phyloP scores from a whole-genome alignment of 2,329 filamentous ascomycete species.

The Ophiostoma angusticollis region DNA sequence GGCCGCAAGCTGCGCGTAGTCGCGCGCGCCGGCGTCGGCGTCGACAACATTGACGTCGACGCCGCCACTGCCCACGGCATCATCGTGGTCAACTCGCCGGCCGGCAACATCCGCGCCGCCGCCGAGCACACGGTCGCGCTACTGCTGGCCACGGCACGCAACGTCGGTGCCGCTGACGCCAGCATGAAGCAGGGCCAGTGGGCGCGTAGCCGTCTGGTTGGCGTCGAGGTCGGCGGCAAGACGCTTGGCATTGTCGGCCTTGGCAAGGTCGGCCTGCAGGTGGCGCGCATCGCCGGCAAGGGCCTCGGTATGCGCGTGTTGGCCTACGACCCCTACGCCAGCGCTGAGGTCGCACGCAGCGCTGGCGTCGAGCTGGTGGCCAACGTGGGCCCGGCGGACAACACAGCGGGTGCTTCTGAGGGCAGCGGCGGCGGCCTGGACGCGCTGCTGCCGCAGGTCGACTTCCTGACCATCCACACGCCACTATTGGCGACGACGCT shows the following conservation, averaged over 20 bases:
- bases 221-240: conserved; percentile 67
- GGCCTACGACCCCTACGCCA: conserved; percentile 68
- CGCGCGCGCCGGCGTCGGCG: conserved; percentile 66
- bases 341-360: conserved; percentile 53
- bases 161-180: conserved; percentile 57
- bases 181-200: conserved; percentile 59
- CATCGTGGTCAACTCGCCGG: conserved; percentile 68
- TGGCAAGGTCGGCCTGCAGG: conserved; percentile 72
- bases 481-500: conserved; percentile 66
- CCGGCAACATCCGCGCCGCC: conserved; percentile 68
- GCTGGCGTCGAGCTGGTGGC: conserved; percentile 51
- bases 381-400: conserved; percentile 41
- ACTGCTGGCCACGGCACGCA: conserved; percentile 60
- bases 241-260: conserved; percentile 64
- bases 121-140: conserved; percentile 68
- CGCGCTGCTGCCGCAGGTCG: conserved; percentile 51
- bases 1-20: conserved; percentile 63
- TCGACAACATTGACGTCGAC: conserved; percentile 69
- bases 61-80: conserved; percentile 61
- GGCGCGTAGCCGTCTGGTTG: conserved; percentile 63
- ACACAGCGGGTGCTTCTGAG: neutral
- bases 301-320: conserved; percentile 65
- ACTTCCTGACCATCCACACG: conserved; percentile 73
- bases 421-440: conserved; percentile 29
- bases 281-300: conserved; percentile 65